Percentiles rank a stretch among this genome's conserved stretches.
Evolutionary conservation across 169 alveolate genomes (phyloP).

Genomic region (Toxoplasma gondii): DNA sequence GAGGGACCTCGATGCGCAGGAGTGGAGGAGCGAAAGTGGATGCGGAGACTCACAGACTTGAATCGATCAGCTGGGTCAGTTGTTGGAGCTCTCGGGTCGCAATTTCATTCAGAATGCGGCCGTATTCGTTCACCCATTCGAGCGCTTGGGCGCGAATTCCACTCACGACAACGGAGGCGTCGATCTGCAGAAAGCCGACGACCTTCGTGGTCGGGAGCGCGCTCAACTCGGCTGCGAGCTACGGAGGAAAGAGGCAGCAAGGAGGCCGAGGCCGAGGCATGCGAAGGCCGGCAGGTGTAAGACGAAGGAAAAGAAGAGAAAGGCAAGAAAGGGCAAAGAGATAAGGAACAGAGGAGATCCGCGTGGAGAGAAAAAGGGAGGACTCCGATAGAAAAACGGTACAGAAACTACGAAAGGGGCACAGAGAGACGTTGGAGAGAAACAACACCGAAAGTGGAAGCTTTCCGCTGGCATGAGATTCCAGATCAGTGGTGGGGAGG

Average conservation of each 20-base stretch:
- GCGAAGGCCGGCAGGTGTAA: neutral
- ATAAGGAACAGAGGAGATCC: neutral
- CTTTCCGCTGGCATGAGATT: neutral
- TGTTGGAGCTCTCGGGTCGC: slow-evolving; percentile 66
- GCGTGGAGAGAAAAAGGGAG: neutral
- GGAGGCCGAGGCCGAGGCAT: neutral
- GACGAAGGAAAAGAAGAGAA: neutral
- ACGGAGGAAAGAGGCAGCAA: neutral
- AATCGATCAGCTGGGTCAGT: slow-evolving; percentile 29
- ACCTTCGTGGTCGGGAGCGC: slow-evolving; percentile 55
- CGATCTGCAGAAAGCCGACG: slow-evolving; percentile 76
- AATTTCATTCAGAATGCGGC: slow-evolving; percentile 68
- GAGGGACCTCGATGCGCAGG: too few species aligned
- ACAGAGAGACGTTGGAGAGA: neutral
- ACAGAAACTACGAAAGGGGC: neutral
- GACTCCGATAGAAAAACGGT: neutral
- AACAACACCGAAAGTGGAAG: neutral
- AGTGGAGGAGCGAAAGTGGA: too few species aligned
- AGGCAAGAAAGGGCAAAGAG: neutral
- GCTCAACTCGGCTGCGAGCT: slow-evolving; percentile 68
- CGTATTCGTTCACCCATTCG: slow-evolving; percentile 74
- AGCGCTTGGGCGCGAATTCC: slow-evolving; percentile 76
- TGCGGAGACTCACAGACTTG: slow-evolving; percentile 47
- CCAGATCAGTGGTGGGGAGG: too few species aligned
- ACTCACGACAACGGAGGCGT: slow-evolving; percentile 72